Evolutionary conservation across 169 alveolate genomes (phyloP).

Genomic region (Cryptosporidium baileyi): DNA sequence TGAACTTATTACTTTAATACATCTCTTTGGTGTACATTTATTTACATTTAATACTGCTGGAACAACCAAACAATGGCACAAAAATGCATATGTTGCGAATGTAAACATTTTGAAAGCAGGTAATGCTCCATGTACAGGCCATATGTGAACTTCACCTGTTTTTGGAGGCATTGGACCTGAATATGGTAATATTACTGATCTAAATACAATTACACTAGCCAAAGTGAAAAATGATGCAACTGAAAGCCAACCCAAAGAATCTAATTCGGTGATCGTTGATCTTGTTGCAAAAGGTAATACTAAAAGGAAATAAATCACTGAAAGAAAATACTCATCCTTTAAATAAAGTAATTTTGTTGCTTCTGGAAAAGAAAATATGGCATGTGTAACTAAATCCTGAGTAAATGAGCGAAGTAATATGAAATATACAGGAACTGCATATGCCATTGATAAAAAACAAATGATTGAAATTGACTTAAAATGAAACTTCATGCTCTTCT

Average conservation of each 20-base stretch:
- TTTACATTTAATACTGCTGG: constrained; percentile 66
- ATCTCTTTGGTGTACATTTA: constrained; percentile 27
- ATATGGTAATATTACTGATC: constrained; percentile 27
- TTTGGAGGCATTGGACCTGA: constrained; percentile 69
- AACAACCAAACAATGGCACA: constrained; percentile 62
- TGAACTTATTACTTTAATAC: constrained; percentile 54
- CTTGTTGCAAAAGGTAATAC: constrained; percentile 47
- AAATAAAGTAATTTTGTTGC: not conserved
- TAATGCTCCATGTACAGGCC: constrained; percentile 37
- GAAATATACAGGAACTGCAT: constrained; percentile 67
- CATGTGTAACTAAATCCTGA: constrained; percentile 45
- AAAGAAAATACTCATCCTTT: constrained; percentile 30
- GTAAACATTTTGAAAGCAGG: constrained; percentile 63
- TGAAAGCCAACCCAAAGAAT: constrained; percentile 60
- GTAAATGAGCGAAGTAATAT: constrained; percentile 45
- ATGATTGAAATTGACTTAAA: constrained; percentile 57
- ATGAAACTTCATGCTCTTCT: constrained; percentile 39
- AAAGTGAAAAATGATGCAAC: constrained; percentile 47
- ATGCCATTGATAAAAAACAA: constrained; percentile 67
- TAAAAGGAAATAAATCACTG: constrained; percentile 20
- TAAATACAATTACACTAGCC: constrained; percentile 32
- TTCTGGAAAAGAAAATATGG: constrained; percentile 37
- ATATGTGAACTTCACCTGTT: constrained; percentile 9
- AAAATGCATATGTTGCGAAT: constrained; percentile 59
- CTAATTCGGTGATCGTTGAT: constrained; percentile 41